phyloP scores from a whole-genome alignment of 2,329 filamentous ascomycete genomes.

The Penicillium sp. region DNA sequence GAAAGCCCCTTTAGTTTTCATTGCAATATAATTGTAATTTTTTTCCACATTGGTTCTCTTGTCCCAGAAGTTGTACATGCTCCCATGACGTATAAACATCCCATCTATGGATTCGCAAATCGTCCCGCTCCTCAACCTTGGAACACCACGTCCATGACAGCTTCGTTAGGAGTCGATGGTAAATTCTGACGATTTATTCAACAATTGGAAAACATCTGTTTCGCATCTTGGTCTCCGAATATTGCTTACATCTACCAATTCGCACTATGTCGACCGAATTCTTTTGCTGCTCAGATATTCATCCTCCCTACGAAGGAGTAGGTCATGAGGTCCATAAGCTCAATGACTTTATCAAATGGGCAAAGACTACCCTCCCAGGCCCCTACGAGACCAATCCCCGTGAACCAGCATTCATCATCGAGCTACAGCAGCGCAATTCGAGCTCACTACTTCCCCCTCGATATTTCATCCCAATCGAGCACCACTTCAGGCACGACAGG shows the following conservation, averaged over 20 bases:
- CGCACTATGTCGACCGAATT: background rate
- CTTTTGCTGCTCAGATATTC: background rate
- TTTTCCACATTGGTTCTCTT: background rate
- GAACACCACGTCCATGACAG: background rate
- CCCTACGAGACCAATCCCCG: background rate
- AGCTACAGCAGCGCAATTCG: background rate
- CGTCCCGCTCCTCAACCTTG: background rate
- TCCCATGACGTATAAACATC: background rate
- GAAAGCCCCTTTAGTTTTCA: background rate
- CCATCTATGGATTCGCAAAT: background rate
- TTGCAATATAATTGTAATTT: background rate
- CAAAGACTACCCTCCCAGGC: background rate
- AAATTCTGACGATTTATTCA: background rate
- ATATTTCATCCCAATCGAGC: background rate
- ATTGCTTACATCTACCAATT: too few relatives aligned
- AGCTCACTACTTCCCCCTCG: background rate
- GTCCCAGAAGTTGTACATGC: background rate
- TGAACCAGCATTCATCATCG: background rate
- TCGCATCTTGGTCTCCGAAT: too few relatives aligned
- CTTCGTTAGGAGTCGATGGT: background rate
- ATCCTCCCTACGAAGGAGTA: background rate
- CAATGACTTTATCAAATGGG: background rate
- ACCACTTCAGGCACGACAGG: background rate
- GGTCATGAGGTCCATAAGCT: background rate
- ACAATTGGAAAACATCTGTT: background rate